Base-by-base conservation (phyloP, 495 filamentous ascomycete genomes). In the Aspergillus biplanus region DNA sequence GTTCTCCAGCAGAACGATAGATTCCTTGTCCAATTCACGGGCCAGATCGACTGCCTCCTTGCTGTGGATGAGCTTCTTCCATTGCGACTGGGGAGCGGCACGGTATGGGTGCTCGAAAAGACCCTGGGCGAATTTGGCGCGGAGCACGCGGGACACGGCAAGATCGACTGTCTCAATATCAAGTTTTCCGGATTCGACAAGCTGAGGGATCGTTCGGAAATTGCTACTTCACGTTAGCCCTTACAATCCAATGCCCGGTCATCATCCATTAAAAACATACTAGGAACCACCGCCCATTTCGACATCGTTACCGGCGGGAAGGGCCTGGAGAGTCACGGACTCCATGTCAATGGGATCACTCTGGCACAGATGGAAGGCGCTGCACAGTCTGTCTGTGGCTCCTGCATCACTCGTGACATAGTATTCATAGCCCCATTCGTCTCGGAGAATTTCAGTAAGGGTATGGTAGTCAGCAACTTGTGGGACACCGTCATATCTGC, bases 251-350 rank as follows among this genome's bases (percentile, higher is more conserved):
- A 21, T 32, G 7, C 6, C 39, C 7, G n/a, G 11, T 8, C 6
- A 8, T 21, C 7, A 18, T 9, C 8, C 21, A 2, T 0, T 18
- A 0, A 11, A 4, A 3, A 53, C 77, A 63, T 67, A 79, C 77
- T 83, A 91, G 18, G 84, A 87, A 33, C 89, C 89, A 54, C 89
- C 89, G 37, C 88, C 88, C 89, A 91, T 90, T 65, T 91, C 89
- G n/a, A 88, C 83, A 61, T 90, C 87, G 52, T 85, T 86, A n/a
- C 89, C 88, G 13, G 89, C 87, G 5, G 83, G 83, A 39, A 91
- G 77, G 6, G 84, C 85, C 55, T 81, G 72, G 49, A 79, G 68
- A 6, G 81, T 84, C 5, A 91, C 75, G 2, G 85, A 79, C 47
- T 83, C 81, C 53, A 80, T 85, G 58, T 90, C 89, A 37, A 87